phyloP scores from a whole-genome alignment of 208 protist genomes.

The Crithidia thermophila region DNA sequence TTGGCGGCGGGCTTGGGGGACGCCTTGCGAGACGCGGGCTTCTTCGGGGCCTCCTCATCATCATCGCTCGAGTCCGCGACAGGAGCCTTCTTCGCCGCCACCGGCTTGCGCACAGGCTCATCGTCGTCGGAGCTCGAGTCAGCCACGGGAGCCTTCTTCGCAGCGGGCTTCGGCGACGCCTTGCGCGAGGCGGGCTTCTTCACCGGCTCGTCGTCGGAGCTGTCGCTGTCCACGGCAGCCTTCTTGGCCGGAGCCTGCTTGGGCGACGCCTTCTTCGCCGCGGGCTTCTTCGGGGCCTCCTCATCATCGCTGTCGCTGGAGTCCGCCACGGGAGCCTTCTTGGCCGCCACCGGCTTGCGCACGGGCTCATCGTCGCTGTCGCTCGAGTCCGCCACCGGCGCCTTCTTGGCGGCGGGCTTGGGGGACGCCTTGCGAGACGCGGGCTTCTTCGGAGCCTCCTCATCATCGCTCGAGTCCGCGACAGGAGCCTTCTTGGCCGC shows the following conservation, averaged over 20 bases:
- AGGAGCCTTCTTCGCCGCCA: constrained; percentile 25
- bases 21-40: constrained; percentile 38
- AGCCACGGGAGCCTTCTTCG: constrained; percentile 45
- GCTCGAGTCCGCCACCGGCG: constrained; percentile 25
- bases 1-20: constrained; percentile 35
- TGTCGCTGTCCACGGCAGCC: constrained; percentile 38
- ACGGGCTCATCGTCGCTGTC: constrained; percentile 60
- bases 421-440: constrained; percentile 47
- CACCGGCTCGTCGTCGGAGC: constrained; percentile 61
- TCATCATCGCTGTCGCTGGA: constrained; percentile 33
- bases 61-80: no score
- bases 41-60: constrained; percentile 35
- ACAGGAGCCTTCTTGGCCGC: constrained; percentile 29
- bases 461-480: constrained; percentile 26
- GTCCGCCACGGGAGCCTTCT: constrained; percentile 23
- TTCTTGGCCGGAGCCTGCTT: constrained; percentile 43
- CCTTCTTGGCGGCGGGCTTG: constrained; percentile 45
- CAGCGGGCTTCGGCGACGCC: constrained; percentile 34
- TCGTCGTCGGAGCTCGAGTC: constrained; percentile 62
- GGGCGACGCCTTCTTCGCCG: constrained; percentile 48
- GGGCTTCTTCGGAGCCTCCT: constrained; percentile 37
- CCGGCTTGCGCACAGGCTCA: constrained; percentile 62
- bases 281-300: constrained; percentile 39
- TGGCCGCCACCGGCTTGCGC: constrained; percentile 3
- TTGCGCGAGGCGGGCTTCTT: constrained; percentile 48